Conservation (phyloP, 1,284 basidiomycete genomes). For the Schizopora paradoxa region DNA sequence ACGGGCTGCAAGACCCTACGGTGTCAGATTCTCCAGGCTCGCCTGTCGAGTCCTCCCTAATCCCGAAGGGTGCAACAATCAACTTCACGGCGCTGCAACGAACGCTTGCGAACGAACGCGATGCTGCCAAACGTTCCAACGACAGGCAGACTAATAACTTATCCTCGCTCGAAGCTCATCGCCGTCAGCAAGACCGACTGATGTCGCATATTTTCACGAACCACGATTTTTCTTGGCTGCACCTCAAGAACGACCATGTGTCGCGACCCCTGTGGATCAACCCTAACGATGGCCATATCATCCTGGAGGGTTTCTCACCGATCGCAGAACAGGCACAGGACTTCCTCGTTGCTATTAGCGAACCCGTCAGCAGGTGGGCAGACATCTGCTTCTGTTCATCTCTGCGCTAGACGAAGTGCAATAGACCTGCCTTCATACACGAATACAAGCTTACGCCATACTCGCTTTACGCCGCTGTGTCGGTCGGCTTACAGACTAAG, state of each 20-base stretch:
- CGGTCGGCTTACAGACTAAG: constrained; percentile 94
- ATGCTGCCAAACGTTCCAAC: no score
- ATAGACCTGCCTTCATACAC: constrained; percentile 95
- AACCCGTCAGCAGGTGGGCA: constrained; percentile 94
- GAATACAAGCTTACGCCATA: constrained; percentile 99
- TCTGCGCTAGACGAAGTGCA: constrained; percentile 24
- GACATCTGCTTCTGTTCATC: constrained; percentile 24
- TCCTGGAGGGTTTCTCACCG: constrained; percentile 92
- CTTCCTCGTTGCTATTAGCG: constrained; percentile 95
- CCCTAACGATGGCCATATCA: constrained; percentile 90
- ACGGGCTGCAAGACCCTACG: not conserved
- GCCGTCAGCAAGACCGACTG: constrained; percentile 62
- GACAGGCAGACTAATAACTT: constrained; percentile 34
- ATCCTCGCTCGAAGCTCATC: constrained; percentile 44
- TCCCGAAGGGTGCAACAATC: constrained; percentile 69
- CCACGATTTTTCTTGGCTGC: constrained; percentile 79
- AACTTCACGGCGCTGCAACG: constrained; percentile 77
- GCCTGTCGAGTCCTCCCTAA: constrained; percentile 28
- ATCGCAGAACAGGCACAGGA: constrained; percentile 98
- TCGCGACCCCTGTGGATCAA: constrained; percentile 92
- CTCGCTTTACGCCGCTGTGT: constrained; percentile 97
- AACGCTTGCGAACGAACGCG: constrained; percentile 60
- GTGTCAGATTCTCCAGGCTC: constrained; percentile 5
- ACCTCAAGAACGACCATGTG: constrained; percentile 83
- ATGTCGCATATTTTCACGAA: constrained; percentile 75